Evolutionary conservation across 257 asterid species (phyloP).

Genomic region (Gardenia jasminoides): DNA sequence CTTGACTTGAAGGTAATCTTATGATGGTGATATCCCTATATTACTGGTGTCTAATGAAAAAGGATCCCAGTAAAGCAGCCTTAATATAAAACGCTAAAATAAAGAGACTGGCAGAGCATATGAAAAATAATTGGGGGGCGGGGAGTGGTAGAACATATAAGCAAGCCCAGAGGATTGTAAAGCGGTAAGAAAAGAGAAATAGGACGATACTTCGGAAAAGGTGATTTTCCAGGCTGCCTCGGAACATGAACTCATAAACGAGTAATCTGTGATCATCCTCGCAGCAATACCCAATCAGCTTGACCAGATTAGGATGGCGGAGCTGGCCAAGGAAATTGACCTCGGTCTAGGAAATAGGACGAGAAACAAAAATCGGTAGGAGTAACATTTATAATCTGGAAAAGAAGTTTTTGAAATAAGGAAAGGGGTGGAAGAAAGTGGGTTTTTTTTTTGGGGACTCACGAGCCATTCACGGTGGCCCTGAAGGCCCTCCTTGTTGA

Average conservation of each 20-base stretch:
- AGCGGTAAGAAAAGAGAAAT: conserved; percentile 27
- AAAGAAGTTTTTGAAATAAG: neutral
- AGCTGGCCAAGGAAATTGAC: conserved; percentile 98
- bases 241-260: conserved; percentile 95
- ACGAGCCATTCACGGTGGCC: conserved; percentile 99
- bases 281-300: conserved; percentile 97
- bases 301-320: conserved; percentile 92
- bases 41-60: neutral
- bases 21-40: neutral
- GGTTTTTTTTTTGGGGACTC: conserved; percentile 38
- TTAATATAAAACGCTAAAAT: neutral
- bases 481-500: conserved; percentile 97
- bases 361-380: neutral
- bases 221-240: conserved; percentile 98
- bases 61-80: neutral
- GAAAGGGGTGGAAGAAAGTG: neutral
- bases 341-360: conserved; percentile 60
- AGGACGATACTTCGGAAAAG: conserved; percentile 84
- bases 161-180: conserved; percentile 19
- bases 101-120: neutral
- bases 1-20: neutral
- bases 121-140: neutral
- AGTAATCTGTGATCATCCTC: conserved; percentile 98
- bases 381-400: neutral
- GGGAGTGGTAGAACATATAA: neutral